Base-by-base conservation (phyloP, 129 eudicot species). In the Saussurea involucrata region DNA sequence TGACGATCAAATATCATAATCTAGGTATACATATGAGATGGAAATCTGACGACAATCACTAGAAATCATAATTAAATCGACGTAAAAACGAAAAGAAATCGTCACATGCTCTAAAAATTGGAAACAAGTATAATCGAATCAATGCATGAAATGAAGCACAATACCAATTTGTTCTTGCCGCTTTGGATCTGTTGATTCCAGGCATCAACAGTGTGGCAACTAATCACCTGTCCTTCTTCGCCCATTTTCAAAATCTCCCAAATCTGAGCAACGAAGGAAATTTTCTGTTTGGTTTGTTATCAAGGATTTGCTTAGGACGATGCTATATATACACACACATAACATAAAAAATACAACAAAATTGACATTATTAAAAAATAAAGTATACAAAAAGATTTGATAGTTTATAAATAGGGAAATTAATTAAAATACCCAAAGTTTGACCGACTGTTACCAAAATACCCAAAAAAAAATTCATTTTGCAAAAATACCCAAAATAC, bases 151-250 rank as follows among this genome's bases (percentile, higher is more conserved):
- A 64, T 20, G 22, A 53, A 15, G 25, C 32, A 57, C 13, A 7
- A 21, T 82, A 87, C 96, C 88, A 91, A 72, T 57, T 80, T 86
- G 71, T 86, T 83, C 15, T 80, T 88, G 69, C 86, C 86, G 63
- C 83, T 88, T 74, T 81, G 84, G 64, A 88, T 36, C 5, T 80
- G 91, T 12, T 82, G 82, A 46, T 77, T 83, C 96, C 91, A 88
- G 24, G 79, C 82, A 31, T 82, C 88, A 34, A 81, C 37, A 24
- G 86, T 86, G 85, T 88, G 91, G 77, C 86, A 82, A 61, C 71
- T 70, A 69, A 90, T 84, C 49, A 90, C 96, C 75, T 90, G 92
- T 81, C 96, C 96, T 77, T 83, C 95, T 72, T 86, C 84, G 13
- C 85, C 88, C 92, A 83, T 87, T 64, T 36, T 64, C 33, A 58